Evolutionary conservation across 208 protist species (phyloP), one percentile per base, ranked within the genome.

Genomic region (Endotrypanum monterogeii): DNA sequence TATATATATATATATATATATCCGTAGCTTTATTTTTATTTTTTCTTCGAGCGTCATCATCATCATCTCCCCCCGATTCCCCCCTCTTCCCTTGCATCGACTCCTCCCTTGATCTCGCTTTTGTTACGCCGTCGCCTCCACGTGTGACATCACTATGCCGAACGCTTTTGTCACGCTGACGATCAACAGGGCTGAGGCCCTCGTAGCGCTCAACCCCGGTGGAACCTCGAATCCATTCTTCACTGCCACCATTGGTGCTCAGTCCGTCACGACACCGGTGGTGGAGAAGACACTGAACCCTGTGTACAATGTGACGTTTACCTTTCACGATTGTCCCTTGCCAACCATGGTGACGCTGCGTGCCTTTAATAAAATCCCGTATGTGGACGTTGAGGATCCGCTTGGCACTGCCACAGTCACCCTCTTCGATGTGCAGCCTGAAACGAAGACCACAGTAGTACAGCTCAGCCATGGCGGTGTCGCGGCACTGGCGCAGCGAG

Each of bases 141-240:
- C 25, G 14, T 61, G 52, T 71, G 28, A 63, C 50, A 30, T 28
- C 16, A 41, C 16, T 11, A 79, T 83, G 79, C 44, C 76, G 35
- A 83, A 60, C 56, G 75, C 76, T 3, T 62, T 74, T 11, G 76
- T 94, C 25, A 77, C 73, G 39, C 74, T 94, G 48, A 89, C 79
- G 3, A 74, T 94, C 12, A 79, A 86, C 78, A 80, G 80, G 52
- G 91, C 87, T 2, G 88, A 89, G 70, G 82, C 71, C 30, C 85
- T 96, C 41, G 65, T 96, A 35, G 85, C 71, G n/a, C 73, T 93
- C 52, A 90, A 92, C 80, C 73, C 87, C 0, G 89, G 82, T 62
- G 87, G 87, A 69, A 90, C 83, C 44, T 94, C 89, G 16, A 96
- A 96, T 80, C 87, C 91, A 23, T 92, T 83, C 81, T 76, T 96